Percentiles rank a stretch among this genome's conserved stretches.
phyloP scores from a whole-genome alignment of 176 grass and related monocot genomes.

The Ananas comosus region DNA sequence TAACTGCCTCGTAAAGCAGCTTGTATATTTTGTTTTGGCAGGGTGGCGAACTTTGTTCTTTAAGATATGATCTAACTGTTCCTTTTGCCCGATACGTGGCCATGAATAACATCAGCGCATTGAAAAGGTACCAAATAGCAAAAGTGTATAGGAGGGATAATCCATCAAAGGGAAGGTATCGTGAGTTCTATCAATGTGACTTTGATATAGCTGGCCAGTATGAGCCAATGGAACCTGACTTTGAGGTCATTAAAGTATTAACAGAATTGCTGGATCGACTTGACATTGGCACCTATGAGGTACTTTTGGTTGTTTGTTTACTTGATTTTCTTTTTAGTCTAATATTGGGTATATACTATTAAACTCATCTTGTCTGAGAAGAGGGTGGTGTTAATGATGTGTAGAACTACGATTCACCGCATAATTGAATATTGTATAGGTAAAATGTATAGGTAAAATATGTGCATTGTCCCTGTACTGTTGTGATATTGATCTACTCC shows the following conservation, averaged over 20 bases:
- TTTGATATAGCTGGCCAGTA: conserved; percentile 90
- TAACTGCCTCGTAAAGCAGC: neutral
- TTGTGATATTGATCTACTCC: too few species aligned
- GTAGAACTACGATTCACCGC: neutral
- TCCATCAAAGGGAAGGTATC: conserved; percentile 88
- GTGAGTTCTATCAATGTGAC: conserved; percentile 96
- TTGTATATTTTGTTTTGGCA: conserved; percentile 19
- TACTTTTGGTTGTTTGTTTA: neutral
- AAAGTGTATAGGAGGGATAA: conserved; percentile 99
- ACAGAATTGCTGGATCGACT: conserved; percentile 82
- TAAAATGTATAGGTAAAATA: neutral
- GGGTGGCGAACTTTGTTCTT: conserved; percentile 94
- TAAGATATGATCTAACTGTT: conserved; percentile 94
- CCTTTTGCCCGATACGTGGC: conserved; percentile 90
- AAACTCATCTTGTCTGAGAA: neutral
- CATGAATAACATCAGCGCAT: conserved; percentile 70
- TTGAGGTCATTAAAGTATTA: conserved; percentile 84
- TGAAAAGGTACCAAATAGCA: conserved; percentile 95
- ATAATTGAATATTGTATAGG: neutral
- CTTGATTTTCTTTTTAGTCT: neutral
- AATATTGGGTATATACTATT: neutral
- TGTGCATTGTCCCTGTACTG: too few species aligned
- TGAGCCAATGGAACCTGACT: conserved; percentile 87
- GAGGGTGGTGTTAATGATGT: neutral
- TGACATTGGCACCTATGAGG: conserved; percentile 77